Evolutionary conservation across 1,284 basidiomycete species (phyloP).

Genomic region (Naganishia albida): DNA sequence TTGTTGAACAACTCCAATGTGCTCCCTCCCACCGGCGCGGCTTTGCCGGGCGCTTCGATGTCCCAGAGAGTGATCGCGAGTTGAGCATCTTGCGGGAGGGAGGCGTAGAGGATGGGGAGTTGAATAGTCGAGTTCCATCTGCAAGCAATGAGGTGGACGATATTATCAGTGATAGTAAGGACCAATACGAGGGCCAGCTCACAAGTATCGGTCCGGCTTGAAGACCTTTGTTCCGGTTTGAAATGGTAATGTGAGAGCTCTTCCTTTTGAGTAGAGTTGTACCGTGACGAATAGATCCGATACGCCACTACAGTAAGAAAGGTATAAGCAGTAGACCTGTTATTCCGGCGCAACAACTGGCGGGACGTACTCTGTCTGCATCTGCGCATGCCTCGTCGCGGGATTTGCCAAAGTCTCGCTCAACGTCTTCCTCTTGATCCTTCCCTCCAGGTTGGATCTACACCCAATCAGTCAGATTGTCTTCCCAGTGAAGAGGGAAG

Average conservation of each 20-base stretch:
- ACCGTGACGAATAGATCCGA: conserved; percentile 91
- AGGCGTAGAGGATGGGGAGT: conserved; percentile 85
- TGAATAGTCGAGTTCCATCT: conserved; percentile 96
- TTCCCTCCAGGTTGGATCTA: conserved; percentile 82
- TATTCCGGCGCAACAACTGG: no score
- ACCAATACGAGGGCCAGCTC: conserved; percentile 40
- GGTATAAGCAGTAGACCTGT: no score
- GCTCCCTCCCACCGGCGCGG: conserved; percentile 80
- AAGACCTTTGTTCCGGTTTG: conserved; percentile 87
- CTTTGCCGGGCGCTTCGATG: conserved; percentile 73
- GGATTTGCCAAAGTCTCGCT: conserved; percentile 75
- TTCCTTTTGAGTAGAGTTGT: conserved; percentile 72
- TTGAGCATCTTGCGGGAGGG: conserved; percentile 82
- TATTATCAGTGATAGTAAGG: neutral
- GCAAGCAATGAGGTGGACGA: conserved; percentile 33
- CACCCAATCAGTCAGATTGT: conserved; percentile 27
- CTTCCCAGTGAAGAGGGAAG: conserved; percentile 21
- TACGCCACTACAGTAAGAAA: conserved; percentile 61
- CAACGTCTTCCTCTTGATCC: conserved; percentile 65
- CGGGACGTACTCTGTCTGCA: conserved; percentile 65
- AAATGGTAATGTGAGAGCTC: conserved; percentile 84
- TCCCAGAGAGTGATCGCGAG: conserved; percentile 95
- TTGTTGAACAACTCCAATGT: conserved; percentile 87
- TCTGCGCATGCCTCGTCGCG: conserved; percentile 73
- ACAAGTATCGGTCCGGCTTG: conserved; percentile 77